phyloP scores from a whole-genome alignment of 257 asterid genomes.

The Solanum gandarillasii region DNA sequence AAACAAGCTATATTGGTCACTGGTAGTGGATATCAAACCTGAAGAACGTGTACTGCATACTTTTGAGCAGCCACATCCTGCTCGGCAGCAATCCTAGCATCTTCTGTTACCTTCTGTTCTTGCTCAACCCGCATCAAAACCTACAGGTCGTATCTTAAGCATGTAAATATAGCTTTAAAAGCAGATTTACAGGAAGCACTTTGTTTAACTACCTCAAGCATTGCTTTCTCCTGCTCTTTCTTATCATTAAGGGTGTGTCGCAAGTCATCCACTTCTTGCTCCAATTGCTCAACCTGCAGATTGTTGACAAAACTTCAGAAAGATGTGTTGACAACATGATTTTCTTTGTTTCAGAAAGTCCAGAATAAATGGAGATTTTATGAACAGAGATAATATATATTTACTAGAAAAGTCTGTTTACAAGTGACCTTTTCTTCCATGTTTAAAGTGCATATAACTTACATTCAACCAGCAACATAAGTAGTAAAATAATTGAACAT shows the following conservation, averaged over 20 bases:
- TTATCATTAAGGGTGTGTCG: conserved; percentile 48
- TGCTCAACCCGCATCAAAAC: conserved; percentile 82
- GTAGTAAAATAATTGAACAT: not conserved
- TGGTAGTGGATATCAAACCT: conserved; percentile 33
- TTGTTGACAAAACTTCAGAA: not conserved
- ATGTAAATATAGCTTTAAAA: conserved; percentile 8
- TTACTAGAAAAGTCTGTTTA: not conserved
- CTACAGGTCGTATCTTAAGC: conserved; percentile 21
- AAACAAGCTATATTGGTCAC: not conserved
- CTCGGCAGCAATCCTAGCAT: conserved; percentile 65
- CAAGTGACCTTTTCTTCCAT: not conserved
- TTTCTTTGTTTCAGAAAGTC: not conserved
- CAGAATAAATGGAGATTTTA: not conserved
- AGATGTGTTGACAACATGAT: not conserved
- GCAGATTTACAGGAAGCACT: not conserved
- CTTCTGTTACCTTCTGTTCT: conserved; percentile 74
- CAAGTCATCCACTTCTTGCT: conserved; percentile 59
- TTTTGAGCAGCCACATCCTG: conserved; percentile 64
- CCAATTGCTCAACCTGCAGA: conserved; percentile 72
- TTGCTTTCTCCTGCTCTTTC: conserved; percentile 65
- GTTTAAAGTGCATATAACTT: not conserved
- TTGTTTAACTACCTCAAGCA: conserved; percentile 53
- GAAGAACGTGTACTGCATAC: conserved; percentile 35
- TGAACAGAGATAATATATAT: not conserved
- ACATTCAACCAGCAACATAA: not conserved